phyloP scores from a whole-genome alignment of 768 basidiomycete species.

The Lentinula boryana region DNA sequence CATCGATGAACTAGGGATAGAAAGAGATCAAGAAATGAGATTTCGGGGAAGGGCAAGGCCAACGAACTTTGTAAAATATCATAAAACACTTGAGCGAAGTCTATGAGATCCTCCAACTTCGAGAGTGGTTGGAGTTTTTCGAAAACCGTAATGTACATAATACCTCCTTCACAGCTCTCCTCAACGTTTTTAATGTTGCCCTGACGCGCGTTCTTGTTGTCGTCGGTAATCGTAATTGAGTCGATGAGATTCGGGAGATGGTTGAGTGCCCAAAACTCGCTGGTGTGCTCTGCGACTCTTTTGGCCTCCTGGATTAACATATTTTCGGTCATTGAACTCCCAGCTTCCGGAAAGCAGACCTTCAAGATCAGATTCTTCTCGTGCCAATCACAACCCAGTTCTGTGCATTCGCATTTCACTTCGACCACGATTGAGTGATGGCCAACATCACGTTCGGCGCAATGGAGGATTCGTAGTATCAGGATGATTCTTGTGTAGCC shows the following conservation, averaged over 20 bases:
- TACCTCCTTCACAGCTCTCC: too few relatives aligned
- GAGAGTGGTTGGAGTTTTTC: too few relatives aligned
- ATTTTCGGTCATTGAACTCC: background rate
- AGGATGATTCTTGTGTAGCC: too few relatives aligned
- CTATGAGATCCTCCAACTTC: background rate
- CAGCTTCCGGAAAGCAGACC: too few relatives aligned
- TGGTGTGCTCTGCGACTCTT: background rate
- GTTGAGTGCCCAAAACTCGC: background rate
- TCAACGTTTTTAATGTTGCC: background rate
- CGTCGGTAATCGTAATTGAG: background rate
- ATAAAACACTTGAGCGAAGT: background rate
- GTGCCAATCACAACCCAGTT: too few relatives aligned
- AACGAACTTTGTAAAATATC: background rate
- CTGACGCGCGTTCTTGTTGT: background rate
- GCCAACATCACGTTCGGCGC: too few relatives aligned
- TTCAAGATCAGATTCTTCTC: too few relatives aligned
- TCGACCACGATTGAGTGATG: too few relatives aligned
- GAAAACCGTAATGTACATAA: too few relatives aligned
- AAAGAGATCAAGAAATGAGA: background rate
- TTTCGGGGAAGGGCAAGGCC: too few relatives aligned
- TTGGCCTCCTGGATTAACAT: background rate
- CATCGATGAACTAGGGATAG: slow-evolving; percentile 2
- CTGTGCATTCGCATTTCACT: too few relatives aligned
- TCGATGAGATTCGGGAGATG: background rate
- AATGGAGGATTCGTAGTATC: too few relatives aligned